Conservation (phyloP, 306 rosid genomes). For the Castanospermum australe region DNA sequence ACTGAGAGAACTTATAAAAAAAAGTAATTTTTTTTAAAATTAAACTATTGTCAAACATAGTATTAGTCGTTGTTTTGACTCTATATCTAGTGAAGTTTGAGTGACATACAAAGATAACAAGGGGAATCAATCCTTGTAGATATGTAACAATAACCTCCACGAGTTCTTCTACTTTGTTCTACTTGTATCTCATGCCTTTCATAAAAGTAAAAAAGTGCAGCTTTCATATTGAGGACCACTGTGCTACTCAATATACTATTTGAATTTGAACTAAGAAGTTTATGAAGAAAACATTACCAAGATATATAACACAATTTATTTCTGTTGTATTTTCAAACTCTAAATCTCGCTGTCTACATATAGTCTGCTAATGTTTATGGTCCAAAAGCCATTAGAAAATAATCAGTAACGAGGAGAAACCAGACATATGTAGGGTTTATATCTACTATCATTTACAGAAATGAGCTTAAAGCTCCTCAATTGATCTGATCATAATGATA, state of each 20-base stretch:
- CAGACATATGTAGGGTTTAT: too few species aligned
- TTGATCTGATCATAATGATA: too few species aligned
- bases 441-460: too few species aligned
- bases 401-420: too few species aligned
- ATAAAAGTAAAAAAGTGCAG: conserved; percentile 26
- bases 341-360: too few species aligned
- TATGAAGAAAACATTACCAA: neutral
- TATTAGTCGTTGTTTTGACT: too few species aligned
- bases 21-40: too few species aligned
- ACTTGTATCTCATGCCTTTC: conserved; percentile 12
- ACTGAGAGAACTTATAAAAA: too few species aligned
- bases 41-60: too few species aligned
- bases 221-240: conserved; percentile 37
- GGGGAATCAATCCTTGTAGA: conserved; percentile 19
- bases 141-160: conserved; percentile 17
- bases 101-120: neutral
- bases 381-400: too few species aligned
- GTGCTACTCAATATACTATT: neutral
- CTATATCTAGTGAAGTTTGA: neutral
- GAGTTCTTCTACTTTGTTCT: conserved; percentile 15
- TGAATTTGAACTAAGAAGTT: neutral
- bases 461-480: too few species aligned
- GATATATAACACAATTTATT: neutral
- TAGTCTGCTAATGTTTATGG: too few species aligned
- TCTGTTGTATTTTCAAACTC: neutral